Evolutionary conservation across 805 yeast genomes (phyloP), one percentile per base, ranked within the genome.

Genomic region (Kodamaea hsintzibuensis): DNA sequence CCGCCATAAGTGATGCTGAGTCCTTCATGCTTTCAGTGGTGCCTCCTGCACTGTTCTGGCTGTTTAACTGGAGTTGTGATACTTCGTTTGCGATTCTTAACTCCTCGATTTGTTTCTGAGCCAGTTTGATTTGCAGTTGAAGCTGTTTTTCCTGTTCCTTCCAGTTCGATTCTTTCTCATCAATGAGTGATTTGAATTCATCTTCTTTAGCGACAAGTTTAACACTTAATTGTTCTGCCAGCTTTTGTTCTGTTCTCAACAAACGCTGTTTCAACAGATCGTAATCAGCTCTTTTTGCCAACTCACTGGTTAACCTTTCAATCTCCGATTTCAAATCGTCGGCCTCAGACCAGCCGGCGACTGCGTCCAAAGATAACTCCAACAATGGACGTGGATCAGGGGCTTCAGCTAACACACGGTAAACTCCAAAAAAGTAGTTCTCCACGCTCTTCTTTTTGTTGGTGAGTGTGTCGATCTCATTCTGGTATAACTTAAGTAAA

Each of bases 341-440:
- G 6, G 80, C 71, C 50, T 88, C 90, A 17, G 79, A 74, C 1
- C 79, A 74, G 16, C 81, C 79, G 2, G 79, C 68, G 7, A 87
- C 82, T 4, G 89, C 81, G 49, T 85, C 89, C 25, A 88, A 65
- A 1, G 92, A 82, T 39, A 84, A 79, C 60, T 88, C 88, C 54
- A 93, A 72, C 42, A 92, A 69, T 3, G 96, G 96, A 57, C 80
- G 82, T 1, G 98, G 98, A 71, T 93, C 98, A 0, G 98, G 98
- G 0, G 96, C 92, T 67, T 92, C 97, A 4, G 91, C 89, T 4
- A 93, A 72, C 13, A 83, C 76, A 53, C 89, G 76, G 72, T 93
- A 93, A 18, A 89, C 76, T 16, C 85, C 83, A 66, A 91, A 82
- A 63, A 95, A 87, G 30, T 84, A 78, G 39, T 79, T 75, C 63